Base-by-base conservation (phyloP, 129 eudicot species). In the Chrysanthemum seticuspe region DNA sequence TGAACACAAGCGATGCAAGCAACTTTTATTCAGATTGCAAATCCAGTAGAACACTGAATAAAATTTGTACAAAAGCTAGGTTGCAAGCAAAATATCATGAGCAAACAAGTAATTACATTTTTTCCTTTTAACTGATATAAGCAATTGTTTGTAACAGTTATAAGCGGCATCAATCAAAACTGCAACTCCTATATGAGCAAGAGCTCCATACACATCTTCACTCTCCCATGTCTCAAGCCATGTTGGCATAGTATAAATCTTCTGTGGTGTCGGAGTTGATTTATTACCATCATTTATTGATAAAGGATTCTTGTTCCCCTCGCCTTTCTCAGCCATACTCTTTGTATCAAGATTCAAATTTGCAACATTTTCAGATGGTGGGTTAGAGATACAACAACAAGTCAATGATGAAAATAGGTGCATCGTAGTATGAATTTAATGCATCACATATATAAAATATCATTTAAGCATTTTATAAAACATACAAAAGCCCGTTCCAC, bases 161-260 rank as follows among this genome's bases (percentile, higher is more conserved):
- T 83, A 90, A 53, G 97, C 93, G 61, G 84, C 82, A 2, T 82
- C 91, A 78, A 94, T 89, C 2, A 96, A 94, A 13, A 85, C 69
- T 25, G 85, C 91, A 80, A 97, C 98, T 75, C 87, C 83, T 13
- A 90, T 78, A 50, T 90, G 86, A 25, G 98, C 96, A 65, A 94
- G 95, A 29, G 86, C 85, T 36, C 97, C 97, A 71, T 94, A 90
- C 61, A 89, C 90, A 81, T 94, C 98, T 80, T 94, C 98, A 44
- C 85, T 89, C 74, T 94, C 98, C 98, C 97, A 94, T 67, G 81
- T 80, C 75, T 93, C 98, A 16, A 84, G 75, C 98, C 97, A 94
- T 13, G 98, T 82, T 50, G 98, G 98, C 96, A 87, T 86, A 13
- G 84, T 79, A 70, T 86, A 84, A 23, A 75, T 91, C 80, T 79